These are phyloP conservation scores for Diplocarpon mali DNA, from an alignment of 2,329 filamentous ascomycete species.

Conservation along the genomic window DNA sequence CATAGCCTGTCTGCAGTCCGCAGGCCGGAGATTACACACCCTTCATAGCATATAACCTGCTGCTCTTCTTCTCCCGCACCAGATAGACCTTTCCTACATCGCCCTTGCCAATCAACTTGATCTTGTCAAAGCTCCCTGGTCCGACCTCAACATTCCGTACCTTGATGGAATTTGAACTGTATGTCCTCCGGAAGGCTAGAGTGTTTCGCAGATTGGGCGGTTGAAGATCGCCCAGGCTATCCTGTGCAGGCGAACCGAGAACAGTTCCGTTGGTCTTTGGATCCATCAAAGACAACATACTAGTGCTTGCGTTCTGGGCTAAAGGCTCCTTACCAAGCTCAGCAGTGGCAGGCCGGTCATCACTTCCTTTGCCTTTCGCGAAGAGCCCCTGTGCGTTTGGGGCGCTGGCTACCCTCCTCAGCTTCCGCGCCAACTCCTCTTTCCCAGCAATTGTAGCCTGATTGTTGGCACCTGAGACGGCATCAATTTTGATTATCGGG, in stretches of 20 bases:
- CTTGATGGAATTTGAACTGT: slow-evolving; percentile 99
- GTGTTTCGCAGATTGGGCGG: slow-evolving; percentile 55
- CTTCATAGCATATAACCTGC: slow-evolving; percentile 95
- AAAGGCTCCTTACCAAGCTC: slow-evolving; percentile 78
- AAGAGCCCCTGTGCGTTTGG: slow-evolving; percentile 96
- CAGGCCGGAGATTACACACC: slow-evolving; percentile 43
- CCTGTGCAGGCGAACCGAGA: slow-evolving; percentile 34
- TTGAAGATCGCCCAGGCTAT: slow-evolving; percentile 50
- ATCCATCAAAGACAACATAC: slow-evolving; percentile 36
- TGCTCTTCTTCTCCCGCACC: slow-evolving; percentile 95
- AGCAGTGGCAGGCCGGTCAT: slow-evolving; percentile 68
- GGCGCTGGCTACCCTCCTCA: slow-evolving; percentile 88
- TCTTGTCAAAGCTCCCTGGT: slow-evolving; percentile 95
- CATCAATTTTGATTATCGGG: slow-evolving; percentile 63
- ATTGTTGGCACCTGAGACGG: slow-evolving; percentile 51
- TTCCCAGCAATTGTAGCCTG: slow-evolving; percentile 67
- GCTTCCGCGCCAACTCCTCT: slow-evolving; percentile 85
- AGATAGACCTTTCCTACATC: slow-evolving; percentile 98
- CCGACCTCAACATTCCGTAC: slow-evolving; percentile 94
- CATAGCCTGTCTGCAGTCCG: not conserved
- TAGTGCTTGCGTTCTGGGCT: slow-evolving; percentile 42
- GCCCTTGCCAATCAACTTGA: slow-evolving; percentile 97
- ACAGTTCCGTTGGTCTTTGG: slow-evolving; percentile 30
- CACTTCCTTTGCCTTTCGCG: slow-evolving; percentile 42
- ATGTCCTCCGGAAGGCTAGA: slow-evolving; percentile 81